These are phyloP conservation scores for Alternaria atra DNA, from an alignment of 2,329 filamentous ascomycete species.

Conservation along the genomic window DNA sequence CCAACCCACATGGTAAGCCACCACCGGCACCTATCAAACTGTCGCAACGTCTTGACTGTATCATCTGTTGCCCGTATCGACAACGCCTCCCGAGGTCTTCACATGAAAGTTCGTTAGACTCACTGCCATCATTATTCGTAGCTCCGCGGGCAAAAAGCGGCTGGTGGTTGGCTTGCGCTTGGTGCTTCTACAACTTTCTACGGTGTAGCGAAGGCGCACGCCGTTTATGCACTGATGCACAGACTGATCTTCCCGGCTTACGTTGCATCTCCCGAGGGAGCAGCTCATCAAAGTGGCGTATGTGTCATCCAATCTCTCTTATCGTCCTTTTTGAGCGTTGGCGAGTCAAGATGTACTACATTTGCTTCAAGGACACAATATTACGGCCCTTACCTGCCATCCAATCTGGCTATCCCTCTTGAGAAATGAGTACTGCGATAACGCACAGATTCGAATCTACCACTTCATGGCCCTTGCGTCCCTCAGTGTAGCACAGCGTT, in stretches of 20 bases:
- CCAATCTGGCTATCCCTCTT: background rate
- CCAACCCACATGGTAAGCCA: slow-evolving; percentile 22
- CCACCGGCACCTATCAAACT: slow-evolving; percentile 5
- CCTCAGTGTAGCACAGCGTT: slow-evolving; percentile 4
- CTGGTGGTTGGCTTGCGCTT: slow-evolving; percentile 2
- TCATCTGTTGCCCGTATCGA: background rate
- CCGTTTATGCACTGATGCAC: slow-evolving; percentile 10
- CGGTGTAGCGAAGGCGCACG: slow-evolving; percentile 4
- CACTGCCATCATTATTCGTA: background rate
- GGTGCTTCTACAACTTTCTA: slow-evolving; percentile 15
- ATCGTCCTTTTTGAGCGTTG: background rate
- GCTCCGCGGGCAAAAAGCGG: background rate
- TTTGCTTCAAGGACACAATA: background rate
- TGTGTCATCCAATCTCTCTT: background rate
- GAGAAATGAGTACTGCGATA: background rate
- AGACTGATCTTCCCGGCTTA: slow-evolving; percentile 11
- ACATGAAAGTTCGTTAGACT: background rate
- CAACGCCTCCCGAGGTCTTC: slow-evolving; percentile 13
- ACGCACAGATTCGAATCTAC: background rate
- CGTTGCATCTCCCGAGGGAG: slow-evolving; percentile 13
- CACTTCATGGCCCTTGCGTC: background rate
- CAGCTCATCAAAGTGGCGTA: slow-evolving; percentile 8
- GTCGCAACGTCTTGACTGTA: slow-evolving; percentile 8
- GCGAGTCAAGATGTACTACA: background rate
- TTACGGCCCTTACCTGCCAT: background rate